Conservation (phyloP, 768 basidiomycete genomes). For the Butyriboletus loyo region DNA sequence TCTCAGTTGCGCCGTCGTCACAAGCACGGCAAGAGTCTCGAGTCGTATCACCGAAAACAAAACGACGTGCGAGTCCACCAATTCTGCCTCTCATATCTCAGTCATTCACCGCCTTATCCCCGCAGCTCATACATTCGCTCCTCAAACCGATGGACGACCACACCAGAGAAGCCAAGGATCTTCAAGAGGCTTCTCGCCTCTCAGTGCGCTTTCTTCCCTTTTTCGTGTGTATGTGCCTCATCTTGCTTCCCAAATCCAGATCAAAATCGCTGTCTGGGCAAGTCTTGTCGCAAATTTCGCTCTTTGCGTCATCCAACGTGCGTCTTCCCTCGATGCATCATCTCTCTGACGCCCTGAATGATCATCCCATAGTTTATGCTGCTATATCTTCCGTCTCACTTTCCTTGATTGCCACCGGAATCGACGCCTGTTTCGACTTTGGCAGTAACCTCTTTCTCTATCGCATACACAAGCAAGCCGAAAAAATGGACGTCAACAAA, state of each 20-base stretch:
- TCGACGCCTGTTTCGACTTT: conserved; percentile 85
- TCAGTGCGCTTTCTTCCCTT: conserved; percentile 44
- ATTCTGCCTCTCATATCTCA: not conserved
- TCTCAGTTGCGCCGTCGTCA: conserved; percentile 53
- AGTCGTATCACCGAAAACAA: conserved; percentile 64
- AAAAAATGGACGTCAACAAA: conserved; percentile 68
- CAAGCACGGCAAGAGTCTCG: conserved; percentile 60
- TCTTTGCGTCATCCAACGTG: conserved; percentile 72
- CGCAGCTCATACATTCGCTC: conserved; percentile 78
- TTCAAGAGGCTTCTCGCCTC: conserved; percentile 63
- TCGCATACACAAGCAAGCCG: conserved; percentile 73
- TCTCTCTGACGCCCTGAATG: not conserved
- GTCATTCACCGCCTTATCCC: not conserved
- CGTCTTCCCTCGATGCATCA: not conserved
- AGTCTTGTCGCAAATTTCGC: conserved; percentile 75
- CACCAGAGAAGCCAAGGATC: conserved; percentile 73
- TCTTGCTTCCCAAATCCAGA: conserved; percentile 38
- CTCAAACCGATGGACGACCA: conserved; percentile 91
- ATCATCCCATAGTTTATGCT: conserved; percentile 68
- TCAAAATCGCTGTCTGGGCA: conserved; percentile 85
- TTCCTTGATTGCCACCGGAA: conserved; percentile 83
- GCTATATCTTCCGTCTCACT: conserved; percentile 82
- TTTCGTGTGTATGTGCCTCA: not conserved
- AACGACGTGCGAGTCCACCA: conserved; percentile 54
- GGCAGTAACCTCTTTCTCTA: conserved; percentile 82